Evolutionary conservation across 768 basidiomycete genomes (phyloP).

Genomic region (Rhodotorula kratochvilovae): DNA sequence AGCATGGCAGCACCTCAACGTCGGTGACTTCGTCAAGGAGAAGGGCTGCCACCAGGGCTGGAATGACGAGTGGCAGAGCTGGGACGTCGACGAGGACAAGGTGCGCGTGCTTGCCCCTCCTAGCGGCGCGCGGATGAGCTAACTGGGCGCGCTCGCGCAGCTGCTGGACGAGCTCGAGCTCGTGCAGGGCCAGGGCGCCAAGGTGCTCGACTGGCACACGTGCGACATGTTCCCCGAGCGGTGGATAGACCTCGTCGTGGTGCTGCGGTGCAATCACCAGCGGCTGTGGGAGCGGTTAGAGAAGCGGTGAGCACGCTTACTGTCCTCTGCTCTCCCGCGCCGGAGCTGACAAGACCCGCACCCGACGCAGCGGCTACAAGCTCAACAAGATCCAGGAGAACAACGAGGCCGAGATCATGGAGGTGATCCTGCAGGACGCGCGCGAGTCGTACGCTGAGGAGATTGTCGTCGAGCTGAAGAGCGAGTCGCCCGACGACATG

Average conservation of each 20-base stretch:
- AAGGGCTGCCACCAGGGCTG: slow-evolving; percentile 72
- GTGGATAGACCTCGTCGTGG: slow-evolving; percentile 92
- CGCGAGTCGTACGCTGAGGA: slow-evolving; percentile 75
- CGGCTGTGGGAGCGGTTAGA: slow-evolving; percentile 85
- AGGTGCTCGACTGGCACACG: slow-evolving; percentile 91
- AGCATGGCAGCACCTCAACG: slow-evolving; percentile 74
- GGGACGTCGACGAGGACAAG: slow-evolving; percentile 93
- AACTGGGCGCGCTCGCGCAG: slow-evolving; percentile 50
- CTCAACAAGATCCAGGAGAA: slow-evolving; percentile 96
- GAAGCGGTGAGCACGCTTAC: slow-evolving; percentile 59
- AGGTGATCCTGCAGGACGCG: slow-evolving; percentile 83
- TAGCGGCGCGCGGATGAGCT: not conserved
- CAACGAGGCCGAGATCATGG: slow-evolving; percentile 97
- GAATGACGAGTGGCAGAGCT: slow-evolving; percentile 92
- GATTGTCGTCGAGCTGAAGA: slow-evolving; percentile 78
- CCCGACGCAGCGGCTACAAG: slow-evolving; percentile 55
- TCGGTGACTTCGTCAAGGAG: slow-evolving; percentile 84
- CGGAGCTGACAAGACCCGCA: not conserved
- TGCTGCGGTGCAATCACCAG: slow-evolving; percentile 81
- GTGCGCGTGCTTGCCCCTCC: slow-evolving; percentile 52
- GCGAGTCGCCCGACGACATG: slow-evolving; percentile 70
- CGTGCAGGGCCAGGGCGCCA: slow-evolving; percentile 58
- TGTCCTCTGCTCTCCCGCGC: not conserved
- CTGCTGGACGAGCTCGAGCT: slow-evolving; percentile 83
- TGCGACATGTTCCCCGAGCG: slow-evolving; percentile 91